Base-by-base conservation (phyloP, 2,329 filamentous ascomycete genomes). In the Pseudomassariella vexata region DNA sequence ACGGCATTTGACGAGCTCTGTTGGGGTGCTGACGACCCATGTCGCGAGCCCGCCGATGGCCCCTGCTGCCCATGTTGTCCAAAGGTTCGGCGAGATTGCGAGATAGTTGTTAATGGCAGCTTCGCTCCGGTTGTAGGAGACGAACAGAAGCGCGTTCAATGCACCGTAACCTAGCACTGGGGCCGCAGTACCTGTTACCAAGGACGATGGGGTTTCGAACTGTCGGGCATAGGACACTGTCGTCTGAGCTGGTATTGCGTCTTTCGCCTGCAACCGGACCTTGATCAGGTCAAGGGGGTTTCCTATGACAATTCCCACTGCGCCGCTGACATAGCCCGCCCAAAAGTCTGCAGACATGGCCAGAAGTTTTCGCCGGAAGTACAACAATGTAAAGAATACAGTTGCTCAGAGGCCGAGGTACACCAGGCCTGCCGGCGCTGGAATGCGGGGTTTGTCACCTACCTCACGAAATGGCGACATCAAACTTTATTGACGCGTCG, bases 281-380 rank as follows among this genome's bases (percentile, higher is more conserved):
- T 71, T 68, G 49, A 65, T 58, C 14, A 88, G 61, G 53, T 89
- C 83, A 5, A 95, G 68, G 3, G 88, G 87, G 49, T 95, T 95
- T 41, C 90, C 88, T 39, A 95, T 82, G 28, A 94, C 64, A 48
- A 95, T 95, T 27, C 87, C 85, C 29, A 56, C 44, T 6, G 53
- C 53, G 15, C 41, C 52, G 28, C 54, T 52, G 30, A 56, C 36
- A 23, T 56, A 56, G 50, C 89, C 88, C 36, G 89, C 85, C 85
- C 85, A 94, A 59, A 95, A 95, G 55, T 95, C 89, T 46, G 86
- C 77, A 30, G 85, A 85, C 85, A 92, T 90, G 33, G n/a, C n/a
- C n/a, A n/a, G n/a, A n/a, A n/a, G n/a, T n/a, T n/a, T n/a, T n/a
- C n/a, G n/a, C n/a, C n/a, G n/a, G n/a, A n/a, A n/a, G n/a, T n/a